Percentiles rank a stretch among this genome's conserved stretches.
Evolutionary conservation across 129 eudicot species (phyloP).

Genomic region (Erigeron canadensis): DNA sequence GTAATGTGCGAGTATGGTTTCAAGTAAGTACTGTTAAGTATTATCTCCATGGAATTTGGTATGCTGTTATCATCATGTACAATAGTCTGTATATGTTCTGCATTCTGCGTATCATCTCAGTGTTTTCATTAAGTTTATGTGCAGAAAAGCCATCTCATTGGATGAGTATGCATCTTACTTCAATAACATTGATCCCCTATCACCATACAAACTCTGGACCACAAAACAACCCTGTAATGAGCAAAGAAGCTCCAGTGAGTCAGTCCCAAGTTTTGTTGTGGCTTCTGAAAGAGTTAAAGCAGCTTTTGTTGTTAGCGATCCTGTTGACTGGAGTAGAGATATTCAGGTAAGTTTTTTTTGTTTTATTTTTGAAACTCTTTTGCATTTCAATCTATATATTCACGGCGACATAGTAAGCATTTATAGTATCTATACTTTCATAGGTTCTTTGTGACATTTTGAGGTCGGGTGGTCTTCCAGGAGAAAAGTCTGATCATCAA

Average conservation of each 20-base stretch:
- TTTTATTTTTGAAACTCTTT: not conserved
- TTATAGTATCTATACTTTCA: not conserved
- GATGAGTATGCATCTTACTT: constrained; percentile 61
- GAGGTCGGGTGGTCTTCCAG: constrained; percentile 63
- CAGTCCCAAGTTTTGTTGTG: constrained; percentile 30
- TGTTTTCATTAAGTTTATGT: constrained; percentile 12
- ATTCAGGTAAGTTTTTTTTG: constrained; percentile 47
- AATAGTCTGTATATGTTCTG: not conserved
- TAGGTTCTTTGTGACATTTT: constrained; percentile 72
- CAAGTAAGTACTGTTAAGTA: constrained; percentile 38
- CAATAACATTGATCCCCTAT: constrained; percentile 58
- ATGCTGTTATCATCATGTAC: not conserved
- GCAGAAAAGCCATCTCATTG: constrained; percentile 55
- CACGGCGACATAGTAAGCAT: too few species aligned
- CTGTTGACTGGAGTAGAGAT: constrained; percentile 79
- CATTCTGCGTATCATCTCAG: constrained; percentile 22
- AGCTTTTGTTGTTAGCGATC: constrained; percentile 70
- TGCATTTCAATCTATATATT: too few species aligned
- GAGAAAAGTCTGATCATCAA: constrained; percentile 49
- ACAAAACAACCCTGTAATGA: constrained; percentile 32
- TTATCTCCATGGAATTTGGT: constrained; percentile 7
- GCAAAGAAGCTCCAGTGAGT: constrained; percentile 25
- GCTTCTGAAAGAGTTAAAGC: constrained; percentile 52
- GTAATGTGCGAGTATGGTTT: constrained; percentile 74
- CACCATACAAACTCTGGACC: constrained; percentile 59